phyloP scores from a whole-genome alignment of 495 filamentous ascomycete species.

The Trypethelium eluteriae region DNA sequence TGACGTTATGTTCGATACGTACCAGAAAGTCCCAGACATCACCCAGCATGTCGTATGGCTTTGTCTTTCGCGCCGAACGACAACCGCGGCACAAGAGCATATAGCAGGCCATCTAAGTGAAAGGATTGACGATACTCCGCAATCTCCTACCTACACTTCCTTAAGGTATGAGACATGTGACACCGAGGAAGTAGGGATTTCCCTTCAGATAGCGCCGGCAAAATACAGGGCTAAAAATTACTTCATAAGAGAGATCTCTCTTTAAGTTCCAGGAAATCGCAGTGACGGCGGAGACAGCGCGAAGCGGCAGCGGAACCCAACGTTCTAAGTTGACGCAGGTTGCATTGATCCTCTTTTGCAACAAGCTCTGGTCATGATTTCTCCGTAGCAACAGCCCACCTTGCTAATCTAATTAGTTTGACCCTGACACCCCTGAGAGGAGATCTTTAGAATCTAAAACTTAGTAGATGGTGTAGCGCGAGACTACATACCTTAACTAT shows the following conservation, averaged over 20 bases:
- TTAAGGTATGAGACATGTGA: not conserved
- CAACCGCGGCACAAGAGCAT: not conserved
- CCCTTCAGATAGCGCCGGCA: not conserved
- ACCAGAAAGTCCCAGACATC: not conserved
- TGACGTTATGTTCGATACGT: not conserved
- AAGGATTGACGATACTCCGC: not conserved
- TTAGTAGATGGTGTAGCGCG: too few species aligned
- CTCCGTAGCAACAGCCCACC: too few species aligned
- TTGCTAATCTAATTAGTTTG: too few species aligned
- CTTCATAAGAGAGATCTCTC: not conserved
- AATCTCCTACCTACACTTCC: not conserved
- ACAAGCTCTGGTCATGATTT: too few species aligned
- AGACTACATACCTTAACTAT: too few species aligned
- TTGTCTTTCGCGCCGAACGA: not conserved
- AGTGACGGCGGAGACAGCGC: too few species aligned
- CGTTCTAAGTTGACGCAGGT: too few species aligned
- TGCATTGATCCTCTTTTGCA: too few species aligned
- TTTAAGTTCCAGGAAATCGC: too few species aligned
- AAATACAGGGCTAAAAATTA: not conserved
- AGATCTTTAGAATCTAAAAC: too few species aligned
- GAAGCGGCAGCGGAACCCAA: too few species aligned
- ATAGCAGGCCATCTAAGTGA: not conserved
- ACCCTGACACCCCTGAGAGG: too few species aligned
- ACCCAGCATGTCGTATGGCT: not conserved
- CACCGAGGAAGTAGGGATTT: not conserved